These are phyloP conservation scores for Avicennia marina DNA, from an alignment of 257 asterid genomes.

Conservation along the genomic window DNA sequence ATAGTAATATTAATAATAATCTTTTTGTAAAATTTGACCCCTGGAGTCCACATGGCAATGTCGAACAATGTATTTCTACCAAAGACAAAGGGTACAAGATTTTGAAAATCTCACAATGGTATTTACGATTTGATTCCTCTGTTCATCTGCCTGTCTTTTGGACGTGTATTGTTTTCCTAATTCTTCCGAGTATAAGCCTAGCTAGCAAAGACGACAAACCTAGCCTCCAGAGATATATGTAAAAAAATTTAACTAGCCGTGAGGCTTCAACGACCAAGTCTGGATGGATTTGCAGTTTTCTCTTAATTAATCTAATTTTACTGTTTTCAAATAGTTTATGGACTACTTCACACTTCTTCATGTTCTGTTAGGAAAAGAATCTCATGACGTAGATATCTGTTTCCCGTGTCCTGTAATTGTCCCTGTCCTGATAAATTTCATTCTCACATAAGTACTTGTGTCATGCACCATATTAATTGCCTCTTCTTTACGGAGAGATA, in stretches of 20 bases:
- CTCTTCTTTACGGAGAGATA: too few species aligned
- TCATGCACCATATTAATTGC: conserved; percentile 13
- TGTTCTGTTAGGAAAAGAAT: conserved; percentile 21
- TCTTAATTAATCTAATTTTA: conserved; percentile 3
- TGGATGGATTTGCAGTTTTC: not conserved
- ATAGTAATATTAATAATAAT: too few species aligned
- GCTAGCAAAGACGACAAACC: conserved; percentile 38
- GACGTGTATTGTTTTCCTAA: conserved; percentile 37
- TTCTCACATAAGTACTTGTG: conserved; percentile 7
- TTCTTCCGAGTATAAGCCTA: conserved; percentile 36
- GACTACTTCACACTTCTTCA: conserved; percentile 17
- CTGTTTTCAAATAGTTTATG: conserved; percentile 11
- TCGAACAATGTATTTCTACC: too few species aligned
- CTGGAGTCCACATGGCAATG: too few species aligned
- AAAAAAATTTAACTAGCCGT: not conserved
- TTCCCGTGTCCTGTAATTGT: conserved; percentile 27
- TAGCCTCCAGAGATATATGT: conserved; percentile 3
- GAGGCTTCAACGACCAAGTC: not conserved
- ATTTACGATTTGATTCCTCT: not conserved
- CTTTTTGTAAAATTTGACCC: too few species aligned
- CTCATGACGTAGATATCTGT: conserved; percentile 21
- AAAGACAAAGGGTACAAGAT: conserved; percentile 2
- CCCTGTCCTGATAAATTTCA: conserved; percentile 22
- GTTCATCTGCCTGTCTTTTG: conserved; percentile 18
- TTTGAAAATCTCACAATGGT: not conserved